Evolutionary conservation across 2,329 filamentous ascomycete genomes (phyloP), one percentile per base, ranked within the genome.

Genomic region (Helminthosporium solani): DNA sequence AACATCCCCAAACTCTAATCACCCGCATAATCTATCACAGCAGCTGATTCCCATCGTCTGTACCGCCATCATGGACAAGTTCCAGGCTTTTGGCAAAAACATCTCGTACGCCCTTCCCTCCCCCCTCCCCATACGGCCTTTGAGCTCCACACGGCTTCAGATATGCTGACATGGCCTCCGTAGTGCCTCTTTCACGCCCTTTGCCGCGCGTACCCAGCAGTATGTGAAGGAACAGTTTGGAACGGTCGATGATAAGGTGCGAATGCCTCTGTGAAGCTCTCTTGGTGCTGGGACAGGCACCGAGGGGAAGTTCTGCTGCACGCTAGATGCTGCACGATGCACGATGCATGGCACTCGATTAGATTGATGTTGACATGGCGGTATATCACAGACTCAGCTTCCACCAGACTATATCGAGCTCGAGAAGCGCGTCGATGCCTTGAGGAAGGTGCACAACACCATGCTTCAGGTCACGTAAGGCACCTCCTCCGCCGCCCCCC

Each of bases 171-270:
- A 68, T 65, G 60, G 68, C 59, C 58, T 76, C 70, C 83, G 66
- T 66, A 91, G 90, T 68, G 86, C 88, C 56, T 85, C 86, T 61
- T 88, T 97, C 74, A 90, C 89, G 57, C 94, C 94, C 28, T 96
- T 95, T 70, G 90, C 91, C 56, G 87, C 90, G 66, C 87, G 92
- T 67, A 96, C 90, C 46, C 90, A 95, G 73, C 94, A 99, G 78
- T 95, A 92, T 78, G 89, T 96, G 71, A 96, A 95, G 79, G 94
- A 99, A 76, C 91, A 96, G 76, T 83, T 97, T 52, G 94, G 94
- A 41, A 89, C 95, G 74, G 89, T 84, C 52, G 91, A 96, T 57
- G 94, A 97, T 73, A 96, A 94, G 86, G 88, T 90, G 59, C 47
- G 62, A 39, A 11, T 18, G 16, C 44, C 31, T 50, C 45, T 19